phyloP scores from a whole-genome alignment of 2,329 filamentous ascomycete genomes.

The Madurella fahalii region DNA sequence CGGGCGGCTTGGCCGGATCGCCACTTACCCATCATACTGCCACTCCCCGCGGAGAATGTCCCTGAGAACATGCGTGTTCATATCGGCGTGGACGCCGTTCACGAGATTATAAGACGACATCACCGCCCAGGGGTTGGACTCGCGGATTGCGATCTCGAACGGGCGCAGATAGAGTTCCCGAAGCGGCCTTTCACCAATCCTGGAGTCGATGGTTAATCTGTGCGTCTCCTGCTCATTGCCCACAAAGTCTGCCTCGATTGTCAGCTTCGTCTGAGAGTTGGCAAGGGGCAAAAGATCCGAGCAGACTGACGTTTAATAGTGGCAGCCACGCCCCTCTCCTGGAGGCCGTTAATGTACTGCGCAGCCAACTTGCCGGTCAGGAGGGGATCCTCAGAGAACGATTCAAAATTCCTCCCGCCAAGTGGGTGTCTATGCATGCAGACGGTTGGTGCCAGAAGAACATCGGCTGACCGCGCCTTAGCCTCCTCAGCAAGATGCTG shows the following conservation, averaged over 20 bases:
- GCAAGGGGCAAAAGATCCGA: background rate
- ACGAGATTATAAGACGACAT: slow-evolving; percentile 67
- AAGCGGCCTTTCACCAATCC: slow-evolving; percentile 60
- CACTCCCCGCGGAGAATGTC: slow-evolving; percentile 58
- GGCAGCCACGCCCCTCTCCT: slow-evolving; percentile 69
- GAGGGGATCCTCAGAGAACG: slow-evolving; percentile 77
- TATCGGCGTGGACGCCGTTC: slow-evolving; percentile 59
- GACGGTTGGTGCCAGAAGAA: slow-evolving; percentile 72
- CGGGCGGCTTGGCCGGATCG: background rate
- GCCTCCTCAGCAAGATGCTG: slow-evolving; percentile 67
- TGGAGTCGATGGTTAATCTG: slow-evolving; percentile 60
- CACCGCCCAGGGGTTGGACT: slow-evolving; percentile 64
- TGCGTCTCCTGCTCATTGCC: slow-evolving; percentile 71
- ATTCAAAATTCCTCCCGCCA: slow-evolving; percentile 83
- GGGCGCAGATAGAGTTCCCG: slow-evolving; percentile 70
- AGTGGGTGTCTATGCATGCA: slow-evolving; percentile 79
- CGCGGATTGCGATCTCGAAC: slow-evolving; percentile 67
- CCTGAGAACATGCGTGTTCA: slow-evolving; percentile 52
- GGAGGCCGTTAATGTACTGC: slow-evolving; percentile 67
- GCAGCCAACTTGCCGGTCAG: slow-evolving; percentile 71
- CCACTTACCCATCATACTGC: slow-evolving; percentile 54
- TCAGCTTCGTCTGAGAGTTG: slow-evolving; percentile 10
- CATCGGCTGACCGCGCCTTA: slow-evolving; percentile 68
- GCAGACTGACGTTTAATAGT: slow-evolving; percentile 67
- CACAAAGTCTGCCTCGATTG: slow-evolving; percentile 50